These are phyloP conservation scores for Anthracocystis panici-leucophaei DNA, from an alignment of 1,284 basidiomycete species.

Conservation along the genomic window DNA sequence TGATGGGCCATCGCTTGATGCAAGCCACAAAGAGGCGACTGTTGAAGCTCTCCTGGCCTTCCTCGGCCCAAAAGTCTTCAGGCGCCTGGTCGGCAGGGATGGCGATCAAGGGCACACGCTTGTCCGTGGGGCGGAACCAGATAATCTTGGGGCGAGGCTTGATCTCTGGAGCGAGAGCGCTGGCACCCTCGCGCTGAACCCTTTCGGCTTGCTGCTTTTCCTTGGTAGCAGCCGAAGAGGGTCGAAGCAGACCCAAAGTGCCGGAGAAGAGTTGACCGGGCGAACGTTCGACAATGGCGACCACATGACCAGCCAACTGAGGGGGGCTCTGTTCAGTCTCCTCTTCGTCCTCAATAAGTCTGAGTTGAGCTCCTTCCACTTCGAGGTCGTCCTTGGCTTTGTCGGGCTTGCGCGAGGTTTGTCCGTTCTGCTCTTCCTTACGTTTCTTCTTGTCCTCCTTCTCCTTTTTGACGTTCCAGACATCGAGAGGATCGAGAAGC, in stretches of 20 bases:
- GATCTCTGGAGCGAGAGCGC: conserved; percentile 79
- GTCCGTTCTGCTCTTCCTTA: conserved; percentile 97
- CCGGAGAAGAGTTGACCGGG: conserved; percentile 98
- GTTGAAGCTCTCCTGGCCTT: conserved; percentile 80
- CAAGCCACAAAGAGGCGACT: conserved; percentile 95
- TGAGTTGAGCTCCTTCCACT: conserved; percentile 96
- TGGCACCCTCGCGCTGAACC: conserved; percentile 88
- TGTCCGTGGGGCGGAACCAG: conserved; percentile 99
- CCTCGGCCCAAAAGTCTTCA: conserved; percentile 92
- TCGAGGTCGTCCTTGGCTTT: conserved; percentile 99
- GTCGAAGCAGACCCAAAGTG: conserved; percentile 92
- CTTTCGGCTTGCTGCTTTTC: conserved; percentile 99
- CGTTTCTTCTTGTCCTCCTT: conserved; percentile 89
- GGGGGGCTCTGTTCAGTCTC: conserved; percentile 80
- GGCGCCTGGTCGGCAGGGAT: conserved; percentile 98
- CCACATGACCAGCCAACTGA: conserved; percentile 86
- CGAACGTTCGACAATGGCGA: conserved; percentile 97
- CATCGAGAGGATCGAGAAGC: conserved; percentile 83
- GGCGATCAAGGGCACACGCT: conserved; percentile 97
- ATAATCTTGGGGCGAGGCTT: conserved; percentile 90
- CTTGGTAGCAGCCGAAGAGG: conserved; percentile 97
- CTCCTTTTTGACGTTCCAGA: conserved; percentile 99
- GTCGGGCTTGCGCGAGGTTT: conserved; percentile 85
- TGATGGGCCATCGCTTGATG: conserved; percentile 89
- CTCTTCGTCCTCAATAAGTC: conserved; percentile 92